Evolutionary conservation across 495 filamentous ascomycete species (phyloP).

Genomic region (Hypoxylon fuscum): DNA sequence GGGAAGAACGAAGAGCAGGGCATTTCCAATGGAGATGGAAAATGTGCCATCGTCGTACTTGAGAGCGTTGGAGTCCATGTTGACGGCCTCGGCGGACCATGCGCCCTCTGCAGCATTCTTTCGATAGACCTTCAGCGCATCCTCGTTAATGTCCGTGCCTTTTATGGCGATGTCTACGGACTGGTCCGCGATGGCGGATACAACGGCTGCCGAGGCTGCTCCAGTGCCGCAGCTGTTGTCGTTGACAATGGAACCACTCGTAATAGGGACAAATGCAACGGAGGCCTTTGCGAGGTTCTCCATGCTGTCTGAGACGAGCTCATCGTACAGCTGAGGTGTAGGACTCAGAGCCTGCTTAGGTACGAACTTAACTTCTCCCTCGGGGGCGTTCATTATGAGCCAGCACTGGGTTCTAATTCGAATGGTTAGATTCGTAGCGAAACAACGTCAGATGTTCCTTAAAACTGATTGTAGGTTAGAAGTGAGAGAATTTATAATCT

Average conservation of each 20-base stretch:
- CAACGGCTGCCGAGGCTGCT: slow-evolving; percentile 14
- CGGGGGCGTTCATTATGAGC: slow-evolving; percentile 20
- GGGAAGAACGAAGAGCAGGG: slow-evolving; percentile 25
- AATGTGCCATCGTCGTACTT: slow-evolving; percentile 28
- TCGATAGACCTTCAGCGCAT: slow-evolving; percentile 20
- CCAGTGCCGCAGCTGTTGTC: slow-evolving; percentile 35
- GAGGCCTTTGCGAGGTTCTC: slow-evolving; percentile 27
- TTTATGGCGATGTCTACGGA: slow-evolving; percentile 17
- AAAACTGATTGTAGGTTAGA: background rate
- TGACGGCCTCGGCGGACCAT: slow-evolving; percentile 27
- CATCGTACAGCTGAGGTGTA: slow-evolving; percentile 29
- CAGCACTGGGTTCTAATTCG: background rate
- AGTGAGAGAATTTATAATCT: background rate
- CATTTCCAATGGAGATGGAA: slow-evolving; percentile 20
- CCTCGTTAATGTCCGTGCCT: slow-evolving; percentile 26
- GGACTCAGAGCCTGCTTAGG: slow-evolving; percentile 27
- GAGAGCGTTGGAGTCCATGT: slow-evolving; percentile 24
- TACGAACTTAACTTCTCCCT: slow-evolving; percentile 22
- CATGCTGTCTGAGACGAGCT: slow-evolving; percentile 18
- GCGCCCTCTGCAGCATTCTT: slow-evolving; percentile 1
- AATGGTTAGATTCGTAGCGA: no score
- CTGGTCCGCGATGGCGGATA: slow-evolving; percentile 12
- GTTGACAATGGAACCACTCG: slow-evolving; percentile 20
- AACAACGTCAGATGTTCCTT: no score
- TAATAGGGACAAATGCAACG: slow-evolving; percentile 23